These are phyloP conservation scores for Fusarium sp. DNA, from an alignment of 2,329 filamentous ascomycete species.

Conservation along the genomic window DNA sequence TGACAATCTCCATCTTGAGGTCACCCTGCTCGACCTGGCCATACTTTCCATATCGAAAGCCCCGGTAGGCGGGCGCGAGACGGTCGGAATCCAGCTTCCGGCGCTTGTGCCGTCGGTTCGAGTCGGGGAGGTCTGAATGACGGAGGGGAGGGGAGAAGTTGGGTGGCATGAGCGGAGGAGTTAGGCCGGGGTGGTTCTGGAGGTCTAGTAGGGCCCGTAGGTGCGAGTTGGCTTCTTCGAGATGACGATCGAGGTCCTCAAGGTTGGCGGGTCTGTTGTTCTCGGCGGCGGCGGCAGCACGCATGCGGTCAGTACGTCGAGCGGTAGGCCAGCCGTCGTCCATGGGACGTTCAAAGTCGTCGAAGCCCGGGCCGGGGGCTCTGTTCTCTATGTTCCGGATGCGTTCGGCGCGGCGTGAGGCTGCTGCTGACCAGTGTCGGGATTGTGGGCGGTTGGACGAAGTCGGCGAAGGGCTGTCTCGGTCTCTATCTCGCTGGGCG, in stretches of 20 bases:
- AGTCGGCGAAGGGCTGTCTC: conserved; percentile 46
- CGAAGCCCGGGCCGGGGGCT: conserved; percentile 37
- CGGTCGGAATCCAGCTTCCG: conserved; percentile 79
- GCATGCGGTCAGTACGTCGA: conserved; percentile 47
- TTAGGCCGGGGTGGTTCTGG: conserved; percentile 52
- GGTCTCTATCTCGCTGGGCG: conserved; percentile 50
- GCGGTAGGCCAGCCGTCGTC: conserved; percentile 49
- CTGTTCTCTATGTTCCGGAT: conserved; percentile 55
- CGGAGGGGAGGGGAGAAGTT: conserved; percentile 55
- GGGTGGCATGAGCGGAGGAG: conserved; percentile 51
- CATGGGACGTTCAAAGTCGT: conserved; percentile 50
- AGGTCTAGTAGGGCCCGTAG: conserved; percentile 61
- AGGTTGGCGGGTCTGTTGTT: conserved; percentile 49
- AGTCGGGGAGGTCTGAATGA: conserved; percentile 60
- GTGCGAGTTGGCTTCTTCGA: conserved; percentile 62
- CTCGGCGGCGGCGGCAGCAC: conserved; percentile 40
- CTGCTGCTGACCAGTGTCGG: conserved; percentile 49
- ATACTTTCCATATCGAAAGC: conserved; percentile 86
- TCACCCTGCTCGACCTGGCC: conserved; percentile 89
- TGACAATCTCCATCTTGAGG: conserved; percentile 88
- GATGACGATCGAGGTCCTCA: conserved; percentile 57
- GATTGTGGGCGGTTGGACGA: conserved; percentile 42
- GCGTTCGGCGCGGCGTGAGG: conserved; percentile 55
- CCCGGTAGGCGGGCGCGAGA: conserved; percentile 63
- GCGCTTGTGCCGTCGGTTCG: conserved; percentile 73